Conservation (phyloP, 2,329 filamentous ascomycete genomes). For the Diaporthe caulivora region DNA sequence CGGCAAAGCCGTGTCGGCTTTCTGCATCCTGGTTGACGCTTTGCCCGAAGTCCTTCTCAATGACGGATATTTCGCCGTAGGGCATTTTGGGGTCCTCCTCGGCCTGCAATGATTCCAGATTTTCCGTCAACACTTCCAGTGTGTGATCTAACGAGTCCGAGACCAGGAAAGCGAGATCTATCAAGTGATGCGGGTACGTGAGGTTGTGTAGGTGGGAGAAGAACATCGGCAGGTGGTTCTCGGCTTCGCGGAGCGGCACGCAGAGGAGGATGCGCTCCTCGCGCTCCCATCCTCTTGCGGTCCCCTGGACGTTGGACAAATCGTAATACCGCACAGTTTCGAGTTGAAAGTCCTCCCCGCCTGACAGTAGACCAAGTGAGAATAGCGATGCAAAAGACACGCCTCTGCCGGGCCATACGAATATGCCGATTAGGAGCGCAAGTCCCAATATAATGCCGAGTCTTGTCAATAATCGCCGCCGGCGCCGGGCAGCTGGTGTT, state of each 20-base stretch:
- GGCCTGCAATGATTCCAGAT: slow-evolving; percentile 83
- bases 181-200: slow-evolving; percentile 95
- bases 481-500: slow-evolving; percentile 76
- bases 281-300: slow-evolving; percentile 92
- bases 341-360: slow-evolving; percentile 79
- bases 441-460: slow-evolving; percentile 70
- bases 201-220: slow-evolving; percentile 97
- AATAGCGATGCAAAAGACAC: slow-evolving; percentile 71
- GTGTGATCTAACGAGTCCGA: slow-evolving; percentile 98
- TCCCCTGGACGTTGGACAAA: slow-evolving; percentile 89
- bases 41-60: slow-evolving; percentile 99
- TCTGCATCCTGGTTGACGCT: slow-evolving; percentile 98
- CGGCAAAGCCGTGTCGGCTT: slow-evolving; percentile 96
- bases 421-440: slow-evolving; percentile 76
- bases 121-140: slow-evolving; percentile 78
- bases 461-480: slow-evolving; percentile 79
- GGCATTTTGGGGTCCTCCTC: slow-evolving; percentile 83
- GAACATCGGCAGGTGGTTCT: slow-evolving; percentile 95
- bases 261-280: slow-evolving; percentile 96
- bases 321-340: slow-evolving; percentile 99
- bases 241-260: slow-evolving; percentile 92
- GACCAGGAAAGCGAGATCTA: slow-evolving; percentile 95
- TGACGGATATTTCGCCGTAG: slow-evolving; percentile 96
- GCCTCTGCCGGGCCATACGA: slow-evolving; percentile 73
- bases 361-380: slow-evolving; percentile 78